Conservation (phyloP, 345 rosid genomes). For the Eucalyptus albens region DNA sequence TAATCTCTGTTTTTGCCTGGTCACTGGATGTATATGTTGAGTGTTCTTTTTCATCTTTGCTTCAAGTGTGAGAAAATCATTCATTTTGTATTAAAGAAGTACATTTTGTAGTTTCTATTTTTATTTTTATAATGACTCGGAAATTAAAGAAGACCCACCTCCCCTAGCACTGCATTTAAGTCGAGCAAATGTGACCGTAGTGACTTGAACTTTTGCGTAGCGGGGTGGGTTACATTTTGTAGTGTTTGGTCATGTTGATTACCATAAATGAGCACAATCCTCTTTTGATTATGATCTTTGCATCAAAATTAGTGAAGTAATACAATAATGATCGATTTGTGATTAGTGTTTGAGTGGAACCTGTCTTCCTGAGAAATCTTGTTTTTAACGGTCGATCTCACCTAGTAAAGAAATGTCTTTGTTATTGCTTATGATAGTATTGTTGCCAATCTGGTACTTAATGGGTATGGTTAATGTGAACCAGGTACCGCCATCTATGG, state of each 20-base stretch:
- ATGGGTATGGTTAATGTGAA: not conserved
- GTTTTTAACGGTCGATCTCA: not conserved
- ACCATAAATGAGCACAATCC: not conserved
- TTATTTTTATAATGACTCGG: too few species aligned
- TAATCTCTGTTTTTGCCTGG: not conserved
- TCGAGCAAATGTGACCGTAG: accelerated
- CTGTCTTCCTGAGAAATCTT: not conserved
- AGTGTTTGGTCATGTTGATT: not conserved
- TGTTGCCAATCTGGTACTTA: not conserved
- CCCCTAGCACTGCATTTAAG: accelerated
- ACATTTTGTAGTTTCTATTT: too few species aligned
- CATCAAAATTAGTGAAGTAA: too few species aligned
- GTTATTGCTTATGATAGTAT: not conserved
- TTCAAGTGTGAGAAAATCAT: not conserved
- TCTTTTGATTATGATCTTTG: not conserved
- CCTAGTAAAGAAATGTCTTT: not conserved
- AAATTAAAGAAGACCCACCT: too few species aligned
- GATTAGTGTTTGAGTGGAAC: not conserved
- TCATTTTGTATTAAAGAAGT: not conserved
- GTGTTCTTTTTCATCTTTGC: not conserved
- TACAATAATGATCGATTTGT: too few species aligned
- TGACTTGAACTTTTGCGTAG: too few species aligned
- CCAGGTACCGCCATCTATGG: not conserved
- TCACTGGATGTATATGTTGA: not conserved
- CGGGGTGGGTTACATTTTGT: not conserved